These are phyloP conservation scores for Cunninghamia lanceolata DNA, from an alignment of 75 land plant genomes.

Conservation along the genomic window DNA sequence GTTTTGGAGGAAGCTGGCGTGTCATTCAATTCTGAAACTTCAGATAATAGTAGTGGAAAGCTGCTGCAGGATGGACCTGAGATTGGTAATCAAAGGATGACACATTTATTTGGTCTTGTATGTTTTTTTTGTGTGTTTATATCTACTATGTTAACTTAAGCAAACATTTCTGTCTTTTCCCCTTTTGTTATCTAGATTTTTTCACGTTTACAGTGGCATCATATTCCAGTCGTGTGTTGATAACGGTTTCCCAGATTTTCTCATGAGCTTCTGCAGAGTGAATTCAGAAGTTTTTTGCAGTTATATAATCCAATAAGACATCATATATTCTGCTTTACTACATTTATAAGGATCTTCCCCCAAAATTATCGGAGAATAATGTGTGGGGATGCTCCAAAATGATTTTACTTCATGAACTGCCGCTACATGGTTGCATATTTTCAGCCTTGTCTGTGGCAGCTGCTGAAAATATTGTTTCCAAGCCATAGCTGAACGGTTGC, in stretches of 20 bases:
- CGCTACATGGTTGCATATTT: background rate
- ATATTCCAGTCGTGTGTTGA: background rate
- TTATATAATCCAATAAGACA: background rate
- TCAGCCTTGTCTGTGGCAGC: background rate
- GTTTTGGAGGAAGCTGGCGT: conserved; percentile 57
- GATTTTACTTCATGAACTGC: background rate
- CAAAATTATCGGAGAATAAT: background rate
- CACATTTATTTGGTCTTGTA: background rate
- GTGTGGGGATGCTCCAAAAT: background rate
- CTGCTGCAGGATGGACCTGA: conserved; percentile 39
- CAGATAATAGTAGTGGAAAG: conserved; percentile 33
- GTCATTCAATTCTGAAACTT: conserved; percentile 47
- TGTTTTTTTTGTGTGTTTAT: background rate
- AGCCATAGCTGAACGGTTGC: background rate
- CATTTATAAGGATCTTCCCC: background rate
- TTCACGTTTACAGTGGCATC: background rate
- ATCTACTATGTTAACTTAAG: background rate
- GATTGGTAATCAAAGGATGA: conserved; percentile 21
- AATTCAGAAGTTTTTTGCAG: background rate
- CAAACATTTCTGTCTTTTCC: background rate
- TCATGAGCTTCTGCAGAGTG: background rate
- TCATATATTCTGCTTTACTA: background rate
- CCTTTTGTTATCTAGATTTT: background rate
- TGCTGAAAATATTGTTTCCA: background rate
- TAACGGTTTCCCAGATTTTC: background rate